Conservation (phyloP, 768 basidiomycete species). For the Lyophyllum semitale region DNA sequence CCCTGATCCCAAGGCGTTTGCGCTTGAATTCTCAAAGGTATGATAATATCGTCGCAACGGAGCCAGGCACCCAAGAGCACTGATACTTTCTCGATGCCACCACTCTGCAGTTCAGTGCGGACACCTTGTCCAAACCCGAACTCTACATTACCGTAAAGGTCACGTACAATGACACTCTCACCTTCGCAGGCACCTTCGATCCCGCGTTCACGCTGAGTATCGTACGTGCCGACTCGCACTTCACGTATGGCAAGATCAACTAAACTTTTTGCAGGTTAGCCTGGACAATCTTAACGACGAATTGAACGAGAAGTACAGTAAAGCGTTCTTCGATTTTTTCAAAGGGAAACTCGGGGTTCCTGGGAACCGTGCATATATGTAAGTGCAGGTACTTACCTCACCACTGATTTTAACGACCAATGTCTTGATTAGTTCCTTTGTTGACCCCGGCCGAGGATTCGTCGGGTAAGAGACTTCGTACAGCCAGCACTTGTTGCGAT, state of each 20-base stretch:
- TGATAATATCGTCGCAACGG: slow-evolving; percentile 17
- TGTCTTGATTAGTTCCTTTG: slow-evolving; percentile 35
- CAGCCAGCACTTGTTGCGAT: not conserved
- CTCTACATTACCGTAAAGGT: slow-evolving; percentile 49
- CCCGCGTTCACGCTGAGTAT: slow-evolving; percentile 62
- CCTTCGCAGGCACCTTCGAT: slow-evolving; percentile 64
- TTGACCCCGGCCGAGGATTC: slow-evolving; percentile 52
- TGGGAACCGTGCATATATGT: slow-evolving; percentile 65
- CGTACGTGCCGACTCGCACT: slow-evolving; percentile 38
- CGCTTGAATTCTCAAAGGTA: slow-evolving; percentile 59
- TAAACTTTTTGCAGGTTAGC: slow-evolving; percentile 41
- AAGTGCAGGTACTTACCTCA: slow-evolving; percentile 5
- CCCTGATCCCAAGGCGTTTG: slow-evolving; percentile 40
- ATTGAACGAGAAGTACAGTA: slow-evolving; percentile 54
- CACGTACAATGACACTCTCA: slow-evolving; percentile 56
- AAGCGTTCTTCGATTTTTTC: slow-evolving; percentile 55
- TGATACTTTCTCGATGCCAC: not conserved
- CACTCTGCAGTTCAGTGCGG: slow-evolving; percentile 47
- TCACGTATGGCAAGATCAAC: not conserved
- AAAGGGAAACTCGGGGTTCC: slow-evolving; percentile 51
- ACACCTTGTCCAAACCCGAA: slow-evolving; percentile 57
- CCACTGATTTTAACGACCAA: not conserved
- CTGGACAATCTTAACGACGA: slow-evolving; percentile 55
- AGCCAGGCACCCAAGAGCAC: not conserved
- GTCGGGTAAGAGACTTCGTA: slow-evolving; percentile 39